Evolutionary conservation across 768 basidiomycete genomes (phyloP).

Genomic region (Boletus speciosus): DNA sequence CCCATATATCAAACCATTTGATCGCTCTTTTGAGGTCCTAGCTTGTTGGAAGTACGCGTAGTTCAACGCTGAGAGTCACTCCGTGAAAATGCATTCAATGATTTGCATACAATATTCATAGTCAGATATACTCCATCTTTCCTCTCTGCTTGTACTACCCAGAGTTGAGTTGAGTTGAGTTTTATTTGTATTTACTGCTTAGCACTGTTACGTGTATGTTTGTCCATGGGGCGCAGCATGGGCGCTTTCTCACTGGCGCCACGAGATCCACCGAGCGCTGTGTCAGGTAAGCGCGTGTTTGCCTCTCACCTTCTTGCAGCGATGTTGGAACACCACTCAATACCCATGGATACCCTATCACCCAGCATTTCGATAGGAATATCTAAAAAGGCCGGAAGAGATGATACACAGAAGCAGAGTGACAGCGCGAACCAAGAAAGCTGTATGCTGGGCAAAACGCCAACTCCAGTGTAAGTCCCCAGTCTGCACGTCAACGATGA

Average conservation of each 20-base stretch:
- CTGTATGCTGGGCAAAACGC: slow-evolving; percentile 12
- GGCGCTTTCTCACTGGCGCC: slow-evolving; percentile 7
- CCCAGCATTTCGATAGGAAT: neutral
- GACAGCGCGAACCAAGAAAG: neutral
- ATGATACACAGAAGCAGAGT: neutral
- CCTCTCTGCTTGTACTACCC: neutral
- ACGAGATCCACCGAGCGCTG: neutral
- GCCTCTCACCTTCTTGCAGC: neutral
- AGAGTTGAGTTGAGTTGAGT: too few relatives aligned
- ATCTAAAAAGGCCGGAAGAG: neutral
- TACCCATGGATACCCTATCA: slow-evolving; percentile 16
- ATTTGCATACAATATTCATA: neutral
- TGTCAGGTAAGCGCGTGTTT: neutral
- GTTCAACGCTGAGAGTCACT: neutral
- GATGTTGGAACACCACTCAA: slow-evolving; percentile 18
- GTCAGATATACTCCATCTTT: neutral
- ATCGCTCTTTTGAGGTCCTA: neutral
- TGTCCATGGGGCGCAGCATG: neutral
- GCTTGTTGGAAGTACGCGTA: neutral
- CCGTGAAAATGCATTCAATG: neutral
- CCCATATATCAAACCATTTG: neutral
- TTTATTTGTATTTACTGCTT: neutral
- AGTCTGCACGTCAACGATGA: neutral
- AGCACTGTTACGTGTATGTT: slow-evolving; percentile 1
- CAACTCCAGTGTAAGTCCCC: slow-evolving; percentile 21